A percentile compares a stretch with the other conserved stretches of the same genome.
These are phyloP conservation scores for Trifolium pratense DNA, from an alignment of 306 rosid genomes.

Conservation along the genomic window DNA sequence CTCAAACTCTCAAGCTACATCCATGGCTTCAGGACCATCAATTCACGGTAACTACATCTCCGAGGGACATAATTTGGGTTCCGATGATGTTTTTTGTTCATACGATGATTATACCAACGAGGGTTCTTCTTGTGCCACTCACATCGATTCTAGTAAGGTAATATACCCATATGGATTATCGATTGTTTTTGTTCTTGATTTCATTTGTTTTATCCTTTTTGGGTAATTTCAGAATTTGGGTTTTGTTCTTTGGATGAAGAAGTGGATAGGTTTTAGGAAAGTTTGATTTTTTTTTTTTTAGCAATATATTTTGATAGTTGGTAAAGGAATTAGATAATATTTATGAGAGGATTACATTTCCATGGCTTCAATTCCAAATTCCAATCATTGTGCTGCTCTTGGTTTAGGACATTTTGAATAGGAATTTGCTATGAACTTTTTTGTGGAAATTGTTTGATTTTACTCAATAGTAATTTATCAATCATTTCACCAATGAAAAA, in stretches of 20 bases:
- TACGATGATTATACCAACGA: constrained; percentile 62
- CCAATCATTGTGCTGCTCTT: not conserved
- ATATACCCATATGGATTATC: not conserved
- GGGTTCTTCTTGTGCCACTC: constrained; percentile 61
- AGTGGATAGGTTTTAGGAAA: constrained; percentile 39
- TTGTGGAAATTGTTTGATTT: not conserved
- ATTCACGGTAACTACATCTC: constrained; percentile 51
- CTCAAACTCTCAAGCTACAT: constrained; percentile 17
- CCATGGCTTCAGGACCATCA: constrained; percentile 81
- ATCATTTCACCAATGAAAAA: not conserved
- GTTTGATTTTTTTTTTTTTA: constrained; percentile 23
- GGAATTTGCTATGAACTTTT: constrained; percentile 1
- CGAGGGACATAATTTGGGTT: constrained; percentile 60
- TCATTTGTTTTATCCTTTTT: not conserved
- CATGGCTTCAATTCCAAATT: not conserved
- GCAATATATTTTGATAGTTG: constrained; percentile 8
- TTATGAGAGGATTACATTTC: not conserved
- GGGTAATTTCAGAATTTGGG: constrained; percentile 27
- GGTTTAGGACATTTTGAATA: not conserved
- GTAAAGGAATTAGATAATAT: not conserved
- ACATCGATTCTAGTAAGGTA: constrained; percentile 72
- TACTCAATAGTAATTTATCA: not conserved
- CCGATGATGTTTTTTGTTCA: constrained; percentile 77
- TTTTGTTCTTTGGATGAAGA: not conserved
- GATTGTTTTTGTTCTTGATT: constrained; percentile 2